Conservation (phyloP, 2,329 filamentous ascomycete species). For the Coniochaeta prunicola region DNA sequence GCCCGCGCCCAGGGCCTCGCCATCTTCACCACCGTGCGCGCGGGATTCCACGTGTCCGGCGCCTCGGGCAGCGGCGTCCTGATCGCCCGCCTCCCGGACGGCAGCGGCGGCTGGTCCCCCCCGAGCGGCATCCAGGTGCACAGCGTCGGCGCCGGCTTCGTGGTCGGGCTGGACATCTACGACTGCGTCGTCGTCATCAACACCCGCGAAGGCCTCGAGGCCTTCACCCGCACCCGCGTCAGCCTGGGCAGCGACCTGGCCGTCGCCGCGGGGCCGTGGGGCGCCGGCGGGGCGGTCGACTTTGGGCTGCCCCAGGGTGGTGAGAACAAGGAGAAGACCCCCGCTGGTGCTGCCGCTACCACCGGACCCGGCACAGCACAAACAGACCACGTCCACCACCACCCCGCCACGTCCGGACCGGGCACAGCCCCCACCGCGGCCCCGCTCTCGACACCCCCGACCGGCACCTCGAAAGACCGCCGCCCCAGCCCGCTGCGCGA, state of each 20-base stretch:
- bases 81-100: slow-evolving; percentile 54
- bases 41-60: slow-evolving; percentile 58
- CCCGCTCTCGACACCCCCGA: background rate
- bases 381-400: slow-evolving; percentile 5
- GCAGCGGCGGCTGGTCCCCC: slow-evolving; percentile 65
- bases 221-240: slow-evolving; percentile 68
- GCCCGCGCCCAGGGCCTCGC: slow-evolving; percentile 59
- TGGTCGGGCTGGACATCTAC: slow-evolving; percentile 80
- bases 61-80: slow-evolving; percentile 60
- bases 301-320: slow-evolving; percentile 27
- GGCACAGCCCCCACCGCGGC: background rate
- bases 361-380: slow-evolving; percentile 1
- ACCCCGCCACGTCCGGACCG: background rate
- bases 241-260: slow-evolving; percentile 74
- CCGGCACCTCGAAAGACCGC: slow-evolving; percentile 2
- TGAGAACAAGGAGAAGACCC: slow-evolving; percentile 7
- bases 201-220: slow-evolving; percentile 64
- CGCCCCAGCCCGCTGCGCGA: slow-evolving; percentile 18
- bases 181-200: slow-evolving; percentile 87
- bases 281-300: slow-evolving; percentile 68
- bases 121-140: slow-evolving; percentile 79
- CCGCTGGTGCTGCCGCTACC: too few species aligned
- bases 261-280: slow-evolving; percentile 61
- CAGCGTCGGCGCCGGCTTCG: slow-evolving; percentile 70
- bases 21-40: slow-evolving; percentile 65